These are phyloP conservation scores for Coelastrella sp. DNA, from an alignment of 139 green algal genomes.

Conservation along the genomic window DNA sequence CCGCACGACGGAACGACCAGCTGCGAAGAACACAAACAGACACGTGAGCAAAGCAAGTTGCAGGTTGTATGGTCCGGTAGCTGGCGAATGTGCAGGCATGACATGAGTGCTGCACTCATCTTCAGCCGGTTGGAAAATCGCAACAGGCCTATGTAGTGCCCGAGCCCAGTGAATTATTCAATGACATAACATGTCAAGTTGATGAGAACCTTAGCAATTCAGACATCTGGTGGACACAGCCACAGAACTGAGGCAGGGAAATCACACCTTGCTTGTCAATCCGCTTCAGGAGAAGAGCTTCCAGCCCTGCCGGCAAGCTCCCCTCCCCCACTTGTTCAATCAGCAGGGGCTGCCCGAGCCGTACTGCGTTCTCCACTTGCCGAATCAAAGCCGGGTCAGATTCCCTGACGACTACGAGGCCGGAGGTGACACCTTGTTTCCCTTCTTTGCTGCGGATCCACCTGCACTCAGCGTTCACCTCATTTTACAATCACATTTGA, in stretches of 20 bases:
- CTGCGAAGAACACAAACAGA: neutral
- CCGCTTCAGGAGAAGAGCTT: conserved; percentile 79
- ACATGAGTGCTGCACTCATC: too few species aligned
- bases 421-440: conserved; percentile 47
- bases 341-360: conserved; percentile 76
- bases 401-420: conserved; percentile 70
- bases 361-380: conserved; percentile 58
- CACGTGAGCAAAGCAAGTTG: neutral
- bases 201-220: too few species aligned
- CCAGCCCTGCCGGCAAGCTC: conserved; percentile 78
- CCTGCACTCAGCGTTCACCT: conserved; percentile 24
- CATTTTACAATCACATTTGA: neutral
- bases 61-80: too few species aligned
- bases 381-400: conserved; percentile 74
- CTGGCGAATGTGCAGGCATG: too few species aligned
- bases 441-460: conserved; percentile 86
- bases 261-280: conserved; percentile 68
- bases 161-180: too few species aligned
- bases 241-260: too few species aligned
- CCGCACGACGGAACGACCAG: conserved; percentile 66
- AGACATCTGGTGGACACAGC: too few species aligned
- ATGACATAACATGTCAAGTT: too few species aligned
- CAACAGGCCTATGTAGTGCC: too few species aligned
- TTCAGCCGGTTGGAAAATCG: too few species aligned
- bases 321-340: conserved; percentile 81